These are phyloP conservation scores for Phytophthora chlamydospora DNA, from an alignment of 352 stramenopile species.

Conservation along the genomic window DNA sequence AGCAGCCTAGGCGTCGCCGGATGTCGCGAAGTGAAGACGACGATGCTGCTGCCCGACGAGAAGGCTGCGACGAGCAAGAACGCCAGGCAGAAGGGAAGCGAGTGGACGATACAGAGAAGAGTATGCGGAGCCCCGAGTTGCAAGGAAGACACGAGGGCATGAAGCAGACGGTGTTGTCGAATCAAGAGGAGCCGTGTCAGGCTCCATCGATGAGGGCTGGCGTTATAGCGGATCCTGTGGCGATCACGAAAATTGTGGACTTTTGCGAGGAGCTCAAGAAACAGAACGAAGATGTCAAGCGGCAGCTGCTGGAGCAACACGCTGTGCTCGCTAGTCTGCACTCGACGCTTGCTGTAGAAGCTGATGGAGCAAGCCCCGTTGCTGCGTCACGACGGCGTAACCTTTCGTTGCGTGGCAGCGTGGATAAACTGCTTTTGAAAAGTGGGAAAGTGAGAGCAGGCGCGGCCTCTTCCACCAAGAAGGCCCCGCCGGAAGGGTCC, in stretches of 20 bases:
- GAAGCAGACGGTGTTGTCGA: slow-evolving; percentile 8
- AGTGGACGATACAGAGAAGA: background rate
- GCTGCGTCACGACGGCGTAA: slow-evolving; percentile 3
- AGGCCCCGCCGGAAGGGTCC: background rate
- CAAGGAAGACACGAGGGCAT: background rate
- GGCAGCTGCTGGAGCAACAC: slow-evolving; percentile 53
- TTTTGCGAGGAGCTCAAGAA: slow-evolving; percentile 63
- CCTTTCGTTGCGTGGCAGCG: background rate
- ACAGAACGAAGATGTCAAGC: slow-evolving; percentile 66
- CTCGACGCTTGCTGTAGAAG: slow-evolving; percentile 8
- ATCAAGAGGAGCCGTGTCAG: slow-evolving; percentile 15
- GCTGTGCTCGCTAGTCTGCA: slow-evolving; percentile 47
- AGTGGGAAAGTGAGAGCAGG: background rate
- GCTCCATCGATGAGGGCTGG: background rate
- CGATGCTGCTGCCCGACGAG: background rate
- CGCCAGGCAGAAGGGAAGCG: background rate
- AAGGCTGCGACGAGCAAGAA: background rate
- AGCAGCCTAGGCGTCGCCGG: background rate
- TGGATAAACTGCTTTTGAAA: background rate
- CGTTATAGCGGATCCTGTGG: slow-evolving; percentile 28
- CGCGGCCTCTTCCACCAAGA: background rate
- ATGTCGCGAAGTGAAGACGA: slow-evolving; percentile 9
- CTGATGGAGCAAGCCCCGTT: background rate
- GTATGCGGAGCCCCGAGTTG: background rate
- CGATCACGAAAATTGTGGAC: slow-evolving; percentile 53